Evolutionary conservation across 495 filamentous ascomycete species (phyloP), one percentile per base, ranked within the genome.

Genomic region (Penicillium diatomitis): DNA sequence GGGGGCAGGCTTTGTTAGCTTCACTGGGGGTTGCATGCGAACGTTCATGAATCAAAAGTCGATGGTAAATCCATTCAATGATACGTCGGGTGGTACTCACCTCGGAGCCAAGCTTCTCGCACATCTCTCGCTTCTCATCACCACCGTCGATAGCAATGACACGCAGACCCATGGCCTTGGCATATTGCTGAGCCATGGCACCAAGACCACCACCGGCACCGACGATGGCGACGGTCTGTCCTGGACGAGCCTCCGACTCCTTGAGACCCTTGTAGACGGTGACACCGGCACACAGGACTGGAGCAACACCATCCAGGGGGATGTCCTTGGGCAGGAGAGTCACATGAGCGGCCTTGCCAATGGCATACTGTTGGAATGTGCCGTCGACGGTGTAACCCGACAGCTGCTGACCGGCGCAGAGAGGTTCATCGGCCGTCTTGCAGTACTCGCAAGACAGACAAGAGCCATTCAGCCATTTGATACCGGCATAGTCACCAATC

Each of bases 231-330:
- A 95, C 81, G 8, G 74, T 82, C 64, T 94, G 80, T 32, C 88
- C 88, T 0, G 89, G 79, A 2, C 78, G 68, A 2, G 75, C 84
- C 11, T 80, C 81, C 2, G 85, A 87, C 65, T 94, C 88, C 70
- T 92, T 94, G 32, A 95, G 66, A 10, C 86, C 89, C 70, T 92
- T 94, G 75, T 94, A 95, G 50, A 92, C 88, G 30, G 88, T 95
- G 60, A 95, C 81, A 62, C 88, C 88, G 43, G 88, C 88, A 61
- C 87, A 91, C 0, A 94, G 78, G 40, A 92, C 80, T 30, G 88
- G 88, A 3, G 88, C 76, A 32, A 89, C 72, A 12, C 77, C 86
- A 59, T 88, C 88, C 31, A 94, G 78, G 35, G 77, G 68, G 46
- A 81, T 66, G 5, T 81, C 79, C 61, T 89, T 83, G 44, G 84